These are phyloP conservation scores for Macadamia tetraphylla DNA, from an alignment of 164 flowering plant genomes.

Conservation along the genomic window DNA sequence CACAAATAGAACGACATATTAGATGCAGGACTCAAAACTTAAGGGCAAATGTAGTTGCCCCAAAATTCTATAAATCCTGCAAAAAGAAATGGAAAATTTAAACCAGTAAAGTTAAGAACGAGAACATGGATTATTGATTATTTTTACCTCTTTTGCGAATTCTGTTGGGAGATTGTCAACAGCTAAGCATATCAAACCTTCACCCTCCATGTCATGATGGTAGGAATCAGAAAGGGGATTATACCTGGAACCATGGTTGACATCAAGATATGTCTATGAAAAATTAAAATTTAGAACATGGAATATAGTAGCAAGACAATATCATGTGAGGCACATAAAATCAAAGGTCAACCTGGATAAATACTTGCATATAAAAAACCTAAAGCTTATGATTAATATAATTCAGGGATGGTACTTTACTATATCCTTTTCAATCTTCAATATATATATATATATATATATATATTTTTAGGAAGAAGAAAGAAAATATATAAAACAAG, in stretches of 20 bases:
- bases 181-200: conserved; percentile 73
- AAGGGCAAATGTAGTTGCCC: background rate
- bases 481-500: background rate
- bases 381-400: background rate
- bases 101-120: background rate
- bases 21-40: background rate
- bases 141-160: conserved; percentile 85
- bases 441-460: background rate
- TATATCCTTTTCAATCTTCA: background rate
- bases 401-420: background rate
- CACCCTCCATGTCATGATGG: conserved; percentile 75
- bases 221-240: conserved; percentile 59
- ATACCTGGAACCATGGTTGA: conserved; percentile 41
- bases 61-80: background rate
- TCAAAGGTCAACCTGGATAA: background rate
- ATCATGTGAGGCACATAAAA: background rate
- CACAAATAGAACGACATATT: conserved; percentile 7
- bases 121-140: background rate
- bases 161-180: conserved; percentile 97
- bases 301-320: background rate
- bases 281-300: background rate
- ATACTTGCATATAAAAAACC: background rate
- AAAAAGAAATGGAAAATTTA: background rate
- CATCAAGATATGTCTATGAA: conserved; percentile 1
- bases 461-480: background rate